Base-by-base conservation (phyloP, 139 green algal genomes). In the Spirogloea muscicola region DNA sequence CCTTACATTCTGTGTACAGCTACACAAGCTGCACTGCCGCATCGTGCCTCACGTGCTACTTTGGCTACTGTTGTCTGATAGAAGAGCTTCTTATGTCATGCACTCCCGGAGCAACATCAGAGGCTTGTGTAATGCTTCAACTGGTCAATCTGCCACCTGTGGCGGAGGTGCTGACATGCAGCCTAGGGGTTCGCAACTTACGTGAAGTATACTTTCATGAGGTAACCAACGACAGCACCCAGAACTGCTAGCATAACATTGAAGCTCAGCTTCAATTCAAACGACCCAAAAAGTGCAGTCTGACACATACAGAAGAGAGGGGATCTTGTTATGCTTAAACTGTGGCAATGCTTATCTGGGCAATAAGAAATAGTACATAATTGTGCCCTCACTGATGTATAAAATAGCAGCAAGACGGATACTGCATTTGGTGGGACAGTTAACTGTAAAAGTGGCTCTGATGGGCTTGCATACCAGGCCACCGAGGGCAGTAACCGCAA, bases 381-480 rank as follows among this genome's bases (percentile, higher is more conserved):
- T n/a, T n/a, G n/a, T n/a, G n/a, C n/a, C n/a, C n/a, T n/a, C n/a
- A n/a, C n/a, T n/a, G n/a, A n/a, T n/a, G n/a, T n/a, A n/a, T n/a
- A n/a, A n/a, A n/a, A n/a, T n/a, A n/a, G n/a, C n/a, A n/a, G n/a
- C n/a, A n/a, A n/a, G n/a, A n/a, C n/a, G n/a, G n/a, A n/a, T n/a
- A n/a, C n/a, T n/a, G n/a, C n/a, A n/a, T n/a, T n/a, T n/a, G n/a
- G n/a, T n/a, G n/a, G n/a, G n/a, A n/a, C n/a, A n/a, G n/a, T n/a
- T n/a, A n/a, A n/a, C n/a, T n/a, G n/a, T n/a, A n/a, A n/a, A n/a
- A n/a, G n/a, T n/a, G n/a, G n/a, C n/a, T n/a, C n/a, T n/a, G n/a
- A n/a, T n/a, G n/a, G n/a, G n/a, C n/a, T n/a, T n/a, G 42, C 59
- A 51, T 68, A 68, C 59, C 43, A 68, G 31, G 37, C 67, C 67